Percentiles rank a stretch among this genome's conserved stretches.
Conservation (phyloP, 768 basidiomycete species). For the Suillus weaverae region DNA sequence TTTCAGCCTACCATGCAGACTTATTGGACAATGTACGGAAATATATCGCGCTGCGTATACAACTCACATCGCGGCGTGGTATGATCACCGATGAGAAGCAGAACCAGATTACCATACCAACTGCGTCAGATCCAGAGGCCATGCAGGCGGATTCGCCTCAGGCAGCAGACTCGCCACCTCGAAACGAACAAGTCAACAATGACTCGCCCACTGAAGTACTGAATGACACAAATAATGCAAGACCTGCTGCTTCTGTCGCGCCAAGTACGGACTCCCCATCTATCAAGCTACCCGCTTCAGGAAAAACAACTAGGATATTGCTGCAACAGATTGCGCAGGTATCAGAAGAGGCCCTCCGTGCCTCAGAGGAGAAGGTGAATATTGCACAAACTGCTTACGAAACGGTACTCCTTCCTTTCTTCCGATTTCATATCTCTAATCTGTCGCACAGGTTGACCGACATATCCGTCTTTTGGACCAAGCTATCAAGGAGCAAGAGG, state of each 20-base stretch:
- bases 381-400: constrained; percentile 70
- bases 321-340: constrained; percentile 59
- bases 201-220: background rate
- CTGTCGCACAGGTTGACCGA: constrained; percentile 61
- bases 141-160: constrained; percentile 4
- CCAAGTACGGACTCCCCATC: background rate
- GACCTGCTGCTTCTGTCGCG: background rate
- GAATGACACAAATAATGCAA: background rate
- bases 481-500: constrained; percentile 63
- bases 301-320: constrained; percentile 46
- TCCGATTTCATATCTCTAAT: constrained; percentile 5
- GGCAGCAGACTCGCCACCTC: constrained; percentile 8
- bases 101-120: background rate
- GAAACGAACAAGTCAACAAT: background rate
- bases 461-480: constrained; percentile 79
- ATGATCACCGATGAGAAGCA: background rate
- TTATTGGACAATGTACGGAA: constrained; percentile 46
- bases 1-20: constrained; percentile 39
- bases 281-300: constrained; percentile 11
- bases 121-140: constrained; percentile 1
- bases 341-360: constrained; percentile 58
- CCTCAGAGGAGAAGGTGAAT: constrained; percentile 77
- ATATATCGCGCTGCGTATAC: constrained; percentile 45
- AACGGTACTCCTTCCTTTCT: constrained; percentile 43
- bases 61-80: constrained; percentile 15